Evolutionary conservation across 2,329 filamentous ascomycete species (phyloP).

Genomic region (Annulohypoxylon truncatum): DNA sequence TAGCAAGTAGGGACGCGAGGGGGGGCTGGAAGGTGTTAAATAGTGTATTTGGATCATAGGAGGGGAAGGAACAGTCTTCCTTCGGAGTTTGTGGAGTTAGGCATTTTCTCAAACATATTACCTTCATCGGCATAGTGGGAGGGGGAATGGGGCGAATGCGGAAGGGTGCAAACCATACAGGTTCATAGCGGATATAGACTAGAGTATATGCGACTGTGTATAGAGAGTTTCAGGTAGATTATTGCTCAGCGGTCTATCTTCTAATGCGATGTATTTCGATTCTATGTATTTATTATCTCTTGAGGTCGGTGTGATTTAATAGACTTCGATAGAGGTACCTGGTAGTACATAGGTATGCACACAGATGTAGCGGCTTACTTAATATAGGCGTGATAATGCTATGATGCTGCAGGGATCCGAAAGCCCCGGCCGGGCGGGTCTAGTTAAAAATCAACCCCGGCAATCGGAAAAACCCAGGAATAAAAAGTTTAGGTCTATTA

Average conservation of each 20-base stretch:
- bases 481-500: constrained; percentile 43
- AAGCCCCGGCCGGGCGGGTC: constrained; percentile 21
- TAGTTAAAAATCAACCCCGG: constrained; percentile 13
- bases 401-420: constrained; percentile 14
- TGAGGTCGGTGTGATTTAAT: background rate
- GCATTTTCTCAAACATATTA: constrained; percentile 12
- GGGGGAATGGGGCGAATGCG: constrained; percentile 30
- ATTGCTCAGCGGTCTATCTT: constrained; percentile 13
- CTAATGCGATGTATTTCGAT: constrained; percentile 31
- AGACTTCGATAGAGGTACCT: background rate
- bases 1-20: constrained; percentile 45
- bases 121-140: constrained; percentile 11
- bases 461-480: constrained; percentile 48
- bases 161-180: constrained; percentile 42
- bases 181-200: constrained; percentile 46
- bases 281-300: background rate
- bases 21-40: background rate
- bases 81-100: constrained; percentile 35
- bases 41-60: constrained; percentile 22
- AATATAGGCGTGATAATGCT: background rate
- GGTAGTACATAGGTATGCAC: background rate
- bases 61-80: constrained; percentile 26
- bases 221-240: constrained; percentile 41
- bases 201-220: constrained; percentile 40
- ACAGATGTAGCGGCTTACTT: background rate